Evolutionary conservation across 2,329 filamentous ascomycete species (phyloP), one percentile per base, ranked within the genome.

Genomic region (Pyrenophora graminea): DNA sequence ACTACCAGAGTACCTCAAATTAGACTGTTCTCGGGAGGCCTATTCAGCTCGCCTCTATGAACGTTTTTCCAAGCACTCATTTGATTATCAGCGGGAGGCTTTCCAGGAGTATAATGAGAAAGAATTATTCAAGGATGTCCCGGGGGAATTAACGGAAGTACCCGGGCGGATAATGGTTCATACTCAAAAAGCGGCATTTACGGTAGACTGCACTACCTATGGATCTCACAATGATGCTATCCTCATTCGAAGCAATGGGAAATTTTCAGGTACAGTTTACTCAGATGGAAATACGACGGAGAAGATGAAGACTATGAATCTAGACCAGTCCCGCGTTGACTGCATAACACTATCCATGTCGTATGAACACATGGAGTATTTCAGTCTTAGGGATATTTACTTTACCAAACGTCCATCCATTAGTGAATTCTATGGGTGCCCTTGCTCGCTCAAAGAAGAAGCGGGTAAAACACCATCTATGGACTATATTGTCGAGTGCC

Each of bases 161-260:
- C 12, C 10, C 2, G 17, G 18, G 12, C 27, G 19, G n/a, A 21
- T 47, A 23, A 10, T 44, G 19, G 42, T 47, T 2, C 33, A 44
- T 9, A 39, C 46, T 1, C 46, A 44, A 12, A 49, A 49, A 25
- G 33, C 39, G 6, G 19, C 13, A 10, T 42, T 48, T 12, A 42
- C 39, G 0, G 21, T 42, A 23, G 32, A 42, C 21, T n/a, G 1
- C 23, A 15, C 6, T 13, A 6, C 1, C 21, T 15, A 39, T 13
- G 27, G 3, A 30, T 23, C 45, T 18, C 7, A 17, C 30, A 12
- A 27, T 6, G 10, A 5, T 23, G 30, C 12, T 15, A n/a, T 45
- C 8, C 13, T 45, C 3, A 18, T 37, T 15, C 32, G 33, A 9
- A 18, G 32, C 33, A 45, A 30, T 1, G 42, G 32, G 0, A n/a